Percentiles rank a stretch among this genome's conserved stretches.
phyloP scores from a whole-genome alignment of 2,329 filamentous ascomycete species.

The Biscogniauxia marginata region DNA sequence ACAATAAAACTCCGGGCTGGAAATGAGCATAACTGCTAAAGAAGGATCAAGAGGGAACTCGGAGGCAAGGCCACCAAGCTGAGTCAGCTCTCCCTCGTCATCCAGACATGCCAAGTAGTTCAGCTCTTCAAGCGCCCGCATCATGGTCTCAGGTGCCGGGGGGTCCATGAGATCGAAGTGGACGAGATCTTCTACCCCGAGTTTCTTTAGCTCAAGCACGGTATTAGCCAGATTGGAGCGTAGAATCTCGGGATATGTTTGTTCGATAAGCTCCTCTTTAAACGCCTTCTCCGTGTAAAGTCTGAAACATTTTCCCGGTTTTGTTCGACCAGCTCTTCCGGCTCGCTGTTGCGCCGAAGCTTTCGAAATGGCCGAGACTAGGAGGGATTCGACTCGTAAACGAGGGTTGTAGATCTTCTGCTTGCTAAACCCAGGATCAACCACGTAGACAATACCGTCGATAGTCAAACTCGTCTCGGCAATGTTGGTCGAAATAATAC shows the following conservation, averaged over 20 bases:
- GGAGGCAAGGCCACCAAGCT: constrained; percentile 81
- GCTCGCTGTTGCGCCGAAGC: constrained; percentile 95
- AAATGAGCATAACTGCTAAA: constrained; percentile 96
- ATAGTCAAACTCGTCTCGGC: constrained; percentile 97
- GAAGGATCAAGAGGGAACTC: constrained; percentile 94
- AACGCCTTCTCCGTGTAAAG: constrained; percentile 94
- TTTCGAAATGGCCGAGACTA: constrained; percentile 98
- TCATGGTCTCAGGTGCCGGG: constrained; percentile 94
- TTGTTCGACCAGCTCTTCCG: constrained; percentile 98
- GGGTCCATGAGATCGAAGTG: constrained; percentile 99
- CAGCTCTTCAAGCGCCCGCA: constrained; percentile 94
- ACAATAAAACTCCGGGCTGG: constrained; percentile 96
- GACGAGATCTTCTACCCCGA: constrained; percentile 91
- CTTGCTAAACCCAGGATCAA: constrained; percentile 99
- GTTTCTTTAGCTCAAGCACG: constrained; percentile 94
- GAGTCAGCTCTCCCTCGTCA: constrained; percentile 90
- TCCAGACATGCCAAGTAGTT: constrained; percentile 97
- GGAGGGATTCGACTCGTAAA: constrained; percentile 90
- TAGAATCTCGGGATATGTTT: constrained; percentile 94
- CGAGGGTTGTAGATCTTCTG: constrained; percentile 99
- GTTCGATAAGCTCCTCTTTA: constrained; percentile 96
- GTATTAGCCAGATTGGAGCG: constrained; percentile 93
- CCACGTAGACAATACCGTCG: constrained; percentile 97
- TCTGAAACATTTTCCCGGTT: constrained; percentile 96
- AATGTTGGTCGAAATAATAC: constrained; percentile 95